These are phyloP conservation scores for Cytidiella melzeri DNA, from an alignment of 768 basidiomycete species.

Conservation along the genomic window DNA sequence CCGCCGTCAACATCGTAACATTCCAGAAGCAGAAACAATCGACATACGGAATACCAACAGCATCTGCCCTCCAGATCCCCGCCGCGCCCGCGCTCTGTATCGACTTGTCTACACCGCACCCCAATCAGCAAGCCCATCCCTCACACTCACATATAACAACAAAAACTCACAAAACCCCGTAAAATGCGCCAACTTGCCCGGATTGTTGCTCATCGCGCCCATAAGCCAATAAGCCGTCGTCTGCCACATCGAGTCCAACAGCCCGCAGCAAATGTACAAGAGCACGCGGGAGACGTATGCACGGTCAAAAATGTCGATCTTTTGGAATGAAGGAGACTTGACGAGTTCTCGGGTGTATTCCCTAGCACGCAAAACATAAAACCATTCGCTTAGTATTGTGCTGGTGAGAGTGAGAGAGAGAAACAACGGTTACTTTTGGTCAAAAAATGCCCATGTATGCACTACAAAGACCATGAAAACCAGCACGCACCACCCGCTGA, in stretches of 20 bases:
- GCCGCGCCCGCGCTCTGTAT: slow-evolving; percentile 74
- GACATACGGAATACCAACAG: slow-evolving; percentile 53
- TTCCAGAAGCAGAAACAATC: slow-evolving; percentile 5
- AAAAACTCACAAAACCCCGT: slow-evolving; percentile 73
- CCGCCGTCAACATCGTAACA: too few relatives aligned
- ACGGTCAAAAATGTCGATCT: slow-evolving; percentile 55
- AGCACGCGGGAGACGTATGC: slow-evolving; percentile 49
- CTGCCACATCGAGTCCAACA: slow-evolving; percentile 84
- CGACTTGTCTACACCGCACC: slow-evolving; percentile 68
- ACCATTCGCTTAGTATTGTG: too few relatives aligned
- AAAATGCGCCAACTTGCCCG: slow-evolving; percentile 72
- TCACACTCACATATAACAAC: too few relatives aligned
- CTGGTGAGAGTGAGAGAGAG: not conserved
- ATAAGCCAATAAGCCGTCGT: slow-evolving; percentile 78
- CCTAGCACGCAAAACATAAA: too few relatives aligned
- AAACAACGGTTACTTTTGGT: slow-evolving; percentile 31
- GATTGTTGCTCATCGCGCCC: slow-evolving; percentile 82
- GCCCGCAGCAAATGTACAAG: slow-evolving; percentile 66
- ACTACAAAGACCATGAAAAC: slow-evolving; percentile 59
- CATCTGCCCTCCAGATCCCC: slow-evolving; percentile 68
- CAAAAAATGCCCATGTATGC: slow-evolving; percentile 72
- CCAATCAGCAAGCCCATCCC: not conserved
- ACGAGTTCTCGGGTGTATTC: slow-evolving; percentile 53
- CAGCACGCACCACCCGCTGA: slow-evolving; percentile 59
- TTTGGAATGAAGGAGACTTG: slow-evolving; percentile 21